Conservation (phyloP, 768 basidiomycete genomes). For the Leucocoprinus leucothites region DNA sequence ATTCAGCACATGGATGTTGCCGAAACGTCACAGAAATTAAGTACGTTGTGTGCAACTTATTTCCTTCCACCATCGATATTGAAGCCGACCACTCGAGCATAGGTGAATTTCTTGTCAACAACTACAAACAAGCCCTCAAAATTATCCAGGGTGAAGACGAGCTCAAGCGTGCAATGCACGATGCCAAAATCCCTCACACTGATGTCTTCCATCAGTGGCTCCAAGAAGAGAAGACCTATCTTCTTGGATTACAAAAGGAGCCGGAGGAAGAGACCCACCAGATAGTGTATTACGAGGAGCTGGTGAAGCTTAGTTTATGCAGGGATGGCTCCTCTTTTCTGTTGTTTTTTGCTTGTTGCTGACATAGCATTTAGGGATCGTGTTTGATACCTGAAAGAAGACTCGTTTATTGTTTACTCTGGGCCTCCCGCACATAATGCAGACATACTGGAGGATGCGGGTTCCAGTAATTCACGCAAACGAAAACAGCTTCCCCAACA, state of each 20-base stretch:
- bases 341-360: neutral
- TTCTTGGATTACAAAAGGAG: constrained; percentile 12
- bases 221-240: constrained; percentile 16
- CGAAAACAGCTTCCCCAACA: too few relatives aligned
- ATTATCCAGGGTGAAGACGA: neutral
- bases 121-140: neutral
- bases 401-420: too few relatives aligned
- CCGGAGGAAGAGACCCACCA: constrained; percentile 13
- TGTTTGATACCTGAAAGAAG: too few relatives aligned
- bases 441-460: too few relatives aligned
- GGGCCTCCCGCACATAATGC: too few relatives aligned
- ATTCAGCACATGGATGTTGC: constrained; percentile 3
- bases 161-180: neutral
- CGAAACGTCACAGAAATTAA: constrained; percentile 3
- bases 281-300: constrained; percentile 18
- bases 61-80: too few relatives aligned
- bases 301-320: constrained; percentile 4
- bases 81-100: too few relatives aligned
- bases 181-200: neutral
- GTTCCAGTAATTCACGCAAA: too few relatives aligned
- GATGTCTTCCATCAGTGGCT: constrained; percentile 12
- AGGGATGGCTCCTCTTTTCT: constrained; percentile 8
- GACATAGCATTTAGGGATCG: neutral
- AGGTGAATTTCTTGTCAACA: neutral
- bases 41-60: neutral